Conservation (phyloP, 139 green algal genomes). For the Picochlorum sp. region DNA sequence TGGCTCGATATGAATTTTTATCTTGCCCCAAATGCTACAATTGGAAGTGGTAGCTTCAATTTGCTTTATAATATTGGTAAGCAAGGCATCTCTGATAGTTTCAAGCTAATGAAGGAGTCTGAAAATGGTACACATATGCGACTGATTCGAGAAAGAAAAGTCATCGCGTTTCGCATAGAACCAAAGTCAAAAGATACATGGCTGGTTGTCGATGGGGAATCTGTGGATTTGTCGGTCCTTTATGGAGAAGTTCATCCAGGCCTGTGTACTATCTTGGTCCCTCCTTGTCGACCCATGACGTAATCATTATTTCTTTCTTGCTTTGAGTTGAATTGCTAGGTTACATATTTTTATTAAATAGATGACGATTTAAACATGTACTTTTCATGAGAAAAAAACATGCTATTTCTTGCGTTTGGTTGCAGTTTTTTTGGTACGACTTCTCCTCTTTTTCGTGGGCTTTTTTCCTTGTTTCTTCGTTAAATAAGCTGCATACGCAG, state of each 20-base stretch:
- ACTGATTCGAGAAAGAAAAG: not conserved
- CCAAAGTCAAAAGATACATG: conserved; percentile 16
- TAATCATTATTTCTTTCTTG: no score
- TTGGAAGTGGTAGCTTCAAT: conserved; percentile 16
- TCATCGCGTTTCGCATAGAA: conserved; percentile 10
- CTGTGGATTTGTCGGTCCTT: conserved; percentile 5
- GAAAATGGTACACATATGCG: conserved; percentile 26
- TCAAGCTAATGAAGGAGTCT: conserved; percentile 10
- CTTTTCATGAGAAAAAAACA: not conserved
- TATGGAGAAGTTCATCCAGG: conserved; percentile 32
- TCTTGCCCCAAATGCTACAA: conserved; percentile 10
- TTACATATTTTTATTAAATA: not conserved
- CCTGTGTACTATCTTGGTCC: conserved; percentile 11
- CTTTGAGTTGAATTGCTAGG: no score
- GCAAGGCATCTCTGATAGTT: not conserved
- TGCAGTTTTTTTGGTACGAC: not conserved
- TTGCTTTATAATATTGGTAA: conserved; percentile 9
- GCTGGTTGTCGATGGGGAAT: conserved; percentile 42
- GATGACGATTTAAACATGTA: not conserved
- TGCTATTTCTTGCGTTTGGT: not conserved
- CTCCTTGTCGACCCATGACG: no score
- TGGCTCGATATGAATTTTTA: conserved; percentile 37
- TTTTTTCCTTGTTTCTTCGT: not conserved
- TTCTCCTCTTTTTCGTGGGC: not conserved
- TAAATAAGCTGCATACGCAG: not conserved